Evolutionary conservation across 176 grass and related monocot genomes (phyloP).

Genomic region (Alloteropsis semialata): DNA sequence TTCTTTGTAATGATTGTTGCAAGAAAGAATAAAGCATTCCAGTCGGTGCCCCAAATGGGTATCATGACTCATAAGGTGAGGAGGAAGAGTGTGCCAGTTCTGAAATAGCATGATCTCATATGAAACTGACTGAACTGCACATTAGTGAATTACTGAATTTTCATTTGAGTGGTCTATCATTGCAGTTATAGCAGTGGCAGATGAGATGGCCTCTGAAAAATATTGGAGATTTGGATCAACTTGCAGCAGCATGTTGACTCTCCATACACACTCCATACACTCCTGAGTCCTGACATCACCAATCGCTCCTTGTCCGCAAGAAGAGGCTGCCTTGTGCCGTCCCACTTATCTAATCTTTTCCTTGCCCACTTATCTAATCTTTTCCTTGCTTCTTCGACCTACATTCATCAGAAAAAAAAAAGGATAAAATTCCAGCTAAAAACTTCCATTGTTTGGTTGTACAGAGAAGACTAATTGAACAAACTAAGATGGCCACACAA

Average conservation of each 20-base stretch:
- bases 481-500: background rate
- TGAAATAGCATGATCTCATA: background rate
- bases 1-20: conserved; percentile 6
- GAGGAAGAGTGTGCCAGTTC: background rate
- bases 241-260: conserved; percentile 9
- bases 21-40: background rate
- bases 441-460: background rate
- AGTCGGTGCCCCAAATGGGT: background rate
- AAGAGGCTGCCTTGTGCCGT: conserved; percentile 50
- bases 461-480: background rate
- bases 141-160: background rate
- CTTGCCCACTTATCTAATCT: conserved; percentile 65
- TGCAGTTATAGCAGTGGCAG: conserved; percentile 22
- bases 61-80: background rate
- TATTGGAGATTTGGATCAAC: background rate
- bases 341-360: conserved; percentile 67
- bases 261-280: background rate
- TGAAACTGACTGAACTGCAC: background rate
- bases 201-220: background rate
- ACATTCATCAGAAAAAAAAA: background rate
- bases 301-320: conserved; percentile 36
- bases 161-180: conserved; percentile 3
- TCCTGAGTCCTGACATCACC: conserved; percentile 6
- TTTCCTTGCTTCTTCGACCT: conserved; percentile 56
- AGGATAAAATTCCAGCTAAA: background rate